phyloP scores from a whole-genome alignment of 1,284 basidiomycete genomes.

The Kalmanozyma brasiliensis region DNA sequence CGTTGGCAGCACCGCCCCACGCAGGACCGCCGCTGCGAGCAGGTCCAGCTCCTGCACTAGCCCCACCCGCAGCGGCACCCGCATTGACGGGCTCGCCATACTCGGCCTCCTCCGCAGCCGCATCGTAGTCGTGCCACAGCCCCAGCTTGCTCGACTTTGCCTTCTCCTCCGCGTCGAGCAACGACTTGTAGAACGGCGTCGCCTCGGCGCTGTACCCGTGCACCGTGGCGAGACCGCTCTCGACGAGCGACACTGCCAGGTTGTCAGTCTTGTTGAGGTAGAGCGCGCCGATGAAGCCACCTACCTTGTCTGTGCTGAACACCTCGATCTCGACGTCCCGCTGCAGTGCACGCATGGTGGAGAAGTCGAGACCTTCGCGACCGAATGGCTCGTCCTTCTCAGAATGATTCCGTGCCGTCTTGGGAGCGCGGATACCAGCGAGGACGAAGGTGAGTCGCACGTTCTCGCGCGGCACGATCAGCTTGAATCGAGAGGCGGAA shows the following conservation, averaged over 20 bases:
- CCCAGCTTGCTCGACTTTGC: slow-evolving; percentile 78
- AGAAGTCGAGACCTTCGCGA: slow-evolving; percentile 82
- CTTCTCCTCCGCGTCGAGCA: slow-evolving; percentile 80
- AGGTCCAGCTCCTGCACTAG: slow-evolving; percentile 7
- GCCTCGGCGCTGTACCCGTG: slow-evolving; percentile 87
- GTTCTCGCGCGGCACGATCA: slow-evolving; percentile 60
- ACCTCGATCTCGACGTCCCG: slow-evolving; percentile 93
- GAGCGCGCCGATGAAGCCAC: slow-evolving; percentile 91
- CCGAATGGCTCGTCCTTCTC: slow-evolving; percentile 94
- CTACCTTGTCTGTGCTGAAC: slow-evolving; percentile 89
- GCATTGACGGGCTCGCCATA: slow-evolving; percentile 12
- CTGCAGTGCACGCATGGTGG: slow-evolving; percentile 85
- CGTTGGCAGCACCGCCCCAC: slow-evolving; percentile 21
- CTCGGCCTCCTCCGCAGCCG: slow-evolving; percentile 39
- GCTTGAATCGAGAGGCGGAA: slow-evolving; percentile 54
- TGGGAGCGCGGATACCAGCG: slow-evolving; percentile 68
- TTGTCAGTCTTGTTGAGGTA: slow-evolving; percentile 80
- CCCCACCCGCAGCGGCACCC: not conserved
- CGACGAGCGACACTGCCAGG: slow-evolving; percentile 82
- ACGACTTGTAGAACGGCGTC: slow-evolving; percentile 79
- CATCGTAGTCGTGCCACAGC: slow-evolving; percentile 74
- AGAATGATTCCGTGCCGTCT: slow-evolving; percentile 73
- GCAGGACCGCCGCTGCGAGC: slow-evolving; percentile 18
- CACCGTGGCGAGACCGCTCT: slow-evolving; percentile 82
- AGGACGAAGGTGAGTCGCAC: slow-evolving; percentile 62